Percentiles rank a stretch among this genome's conserved stretches.
These are phyloP conservation scores for Wickerhamiella azyma DNA, from an alignment of 805 yeast genomes.

Conservation along the genomic window DNA sequence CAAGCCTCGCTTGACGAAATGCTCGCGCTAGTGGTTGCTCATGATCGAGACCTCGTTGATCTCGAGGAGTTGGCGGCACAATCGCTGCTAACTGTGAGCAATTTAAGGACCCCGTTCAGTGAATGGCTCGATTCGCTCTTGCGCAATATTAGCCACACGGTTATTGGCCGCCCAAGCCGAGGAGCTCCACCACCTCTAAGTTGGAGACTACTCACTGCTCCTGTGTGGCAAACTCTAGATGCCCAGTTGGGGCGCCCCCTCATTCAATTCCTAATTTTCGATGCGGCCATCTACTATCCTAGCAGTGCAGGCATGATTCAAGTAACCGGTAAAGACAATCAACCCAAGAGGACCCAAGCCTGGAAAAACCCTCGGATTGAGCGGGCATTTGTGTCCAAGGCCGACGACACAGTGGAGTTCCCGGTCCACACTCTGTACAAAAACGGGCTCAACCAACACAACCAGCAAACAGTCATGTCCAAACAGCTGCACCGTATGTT, in stretches of 20 bases:
- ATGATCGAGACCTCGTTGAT: not conserved
- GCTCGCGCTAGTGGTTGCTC: not conserved
- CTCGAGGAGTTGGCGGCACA: not conserved
- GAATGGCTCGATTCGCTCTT: not conserved
- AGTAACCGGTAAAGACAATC: not conserved
- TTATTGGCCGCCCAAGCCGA: not conserved
- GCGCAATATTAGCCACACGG: not conserved
- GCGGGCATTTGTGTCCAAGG: not conserved
- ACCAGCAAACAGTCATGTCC: not conserved
- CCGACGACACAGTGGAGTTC: not conserved
- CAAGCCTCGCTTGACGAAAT: not conserved
- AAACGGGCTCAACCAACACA: not conserved
- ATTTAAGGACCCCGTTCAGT: not conserved
- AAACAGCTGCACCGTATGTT: not conserved
- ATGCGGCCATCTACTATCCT: not conserved
- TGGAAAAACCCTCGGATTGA: not conserved
- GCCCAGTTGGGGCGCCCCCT: not conserved
- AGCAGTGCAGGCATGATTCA: not conserved
- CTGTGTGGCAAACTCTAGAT: constrained; percentile 1
- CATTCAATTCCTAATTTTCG: not conserved
- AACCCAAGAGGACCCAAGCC: not conserved
- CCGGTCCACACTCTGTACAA: not conserved
- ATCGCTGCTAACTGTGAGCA: no score
- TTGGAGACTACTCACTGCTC: not conserved
- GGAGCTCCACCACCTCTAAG: not conserved